Evolutionary conservation across 805 yeast species (phyloP), one percentile per base, ranked within the genome.

Genomic region (Starmerella roubikii): DNA sequence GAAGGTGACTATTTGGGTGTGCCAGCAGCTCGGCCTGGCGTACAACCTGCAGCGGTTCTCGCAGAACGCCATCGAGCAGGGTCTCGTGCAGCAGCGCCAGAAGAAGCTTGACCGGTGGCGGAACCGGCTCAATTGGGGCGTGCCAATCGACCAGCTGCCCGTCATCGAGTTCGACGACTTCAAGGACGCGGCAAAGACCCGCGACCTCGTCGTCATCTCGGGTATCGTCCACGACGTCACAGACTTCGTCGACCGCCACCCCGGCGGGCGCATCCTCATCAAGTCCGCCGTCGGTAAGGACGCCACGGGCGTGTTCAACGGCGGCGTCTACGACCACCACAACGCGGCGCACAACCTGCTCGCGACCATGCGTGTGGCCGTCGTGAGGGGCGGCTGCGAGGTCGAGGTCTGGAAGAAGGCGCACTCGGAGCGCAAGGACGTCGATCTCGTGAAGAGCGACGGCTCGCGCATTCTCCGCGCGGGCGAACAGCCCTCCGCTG

Each of bases 151-250:
- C 47, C 78, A 76, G 56, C 65, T 86, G 13, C 96, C 97, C 0
- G 69, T 76, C 22, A 57, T 73, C 47, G 70, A 73, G 40, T 67
- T 67, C 34, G 72, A 68, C 35, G 75, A 71, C 45, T 73, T 72
- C 58, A 59, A 56, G 46, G 66, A 58, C 35, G 66, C 67, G 46
- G 56, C 72, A 59, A 60, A 72, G 61, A 57, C 65, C 54, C 57
- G 75, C 34, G 76, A 78, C 23, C 69, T 84, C 46, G 83, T 84
- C 22, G 82, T 84, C 12, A 83, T 86, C 34, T 81, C 82, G 32
- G 93, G 93, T 27, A 83, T 88, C 37, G 91, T 86, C 20, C 96
- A 88, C 59, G 96, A 86, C 56, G 80, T 88, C 11, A 77, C 94
- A 4, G 93, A 91, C 22, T 86, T 86, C 57, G 76, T 85, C 56